A percentile compares a stretch with the other conserved stretches of the same genome.
phyloP scores from a whole-genome alignment of 2,329 filamentous ascomycete genomes.

The Lachnellula hyalina region DNA sequence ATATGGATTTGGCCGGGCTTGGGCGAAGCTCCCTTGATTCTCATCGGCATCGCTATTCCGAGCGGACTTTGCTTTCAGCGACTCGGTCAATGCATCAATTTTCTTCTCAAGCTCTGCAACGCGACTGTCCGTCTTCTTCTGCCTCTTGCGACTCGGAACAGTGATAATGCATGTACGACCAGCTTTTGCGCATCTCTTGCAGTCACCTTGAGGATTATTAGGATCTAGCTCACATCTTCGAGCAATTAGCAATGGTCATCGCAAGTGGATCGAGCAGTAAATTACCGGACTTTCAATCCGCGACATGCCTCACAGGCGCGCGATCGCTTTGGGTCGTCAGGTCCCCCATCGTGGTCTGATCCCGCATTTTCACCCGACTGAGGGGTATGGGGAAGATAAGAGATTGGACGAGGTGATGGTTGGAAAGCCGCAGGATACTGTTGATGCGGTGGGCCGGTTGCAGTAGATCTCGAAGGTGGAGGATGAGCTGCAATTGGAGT shows the following conservation, averaged over 20 bases:
- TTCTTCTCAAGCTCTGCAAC: constrained; percentile 41
- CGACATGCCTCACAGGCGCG: constrained; percentile 40
- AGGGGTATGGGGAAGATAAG: constrained; percentile 23
- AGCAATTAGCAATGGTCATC: neutral
- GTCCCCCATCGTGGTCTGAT: constrained; percentile 15
- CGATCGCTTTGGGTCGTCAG: constrained; percentile 30
- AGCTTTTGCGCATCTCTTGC: constrained; percentile 37
- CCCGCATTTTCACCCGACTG: constrained; percentile 15
- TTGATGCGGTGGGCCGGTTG: constrained; percentile 3
- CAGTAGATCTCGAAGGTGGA: constrained; percentile 6
- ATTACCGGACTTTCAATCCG: constrained; percentile 35
- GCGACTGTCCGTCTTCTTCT: constrained; percentile 40
- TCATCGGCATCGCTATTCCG: constrained; percentile 8
- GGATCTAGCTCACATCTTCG: constrained; percentile 33
- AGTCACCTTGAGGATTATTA: constrained; percentile 31
- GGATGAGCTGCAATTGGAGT: constrained; percentile 9
- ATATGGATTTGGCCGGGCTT: constrained; percentile 23
- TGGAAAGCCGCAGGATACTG: constrained; percentile 7
- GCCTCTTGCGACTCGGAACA: constrained; percentile 37
- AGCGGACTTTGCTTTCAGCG: constrained; percentile 29
- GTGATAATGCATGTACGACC: constrained; percentile 37
- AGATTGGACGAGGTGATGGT: constrained; percentile 3
- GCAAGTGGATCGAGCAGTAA: neutral
- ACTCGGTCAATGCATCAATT: constrained; percentile 36
- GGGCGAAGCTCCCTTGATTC: constrained; percentile 4